phyloP scores from a whole-genome alignment of 768 basidiomycete genomes.

The Inosperma sp. region DNA sequence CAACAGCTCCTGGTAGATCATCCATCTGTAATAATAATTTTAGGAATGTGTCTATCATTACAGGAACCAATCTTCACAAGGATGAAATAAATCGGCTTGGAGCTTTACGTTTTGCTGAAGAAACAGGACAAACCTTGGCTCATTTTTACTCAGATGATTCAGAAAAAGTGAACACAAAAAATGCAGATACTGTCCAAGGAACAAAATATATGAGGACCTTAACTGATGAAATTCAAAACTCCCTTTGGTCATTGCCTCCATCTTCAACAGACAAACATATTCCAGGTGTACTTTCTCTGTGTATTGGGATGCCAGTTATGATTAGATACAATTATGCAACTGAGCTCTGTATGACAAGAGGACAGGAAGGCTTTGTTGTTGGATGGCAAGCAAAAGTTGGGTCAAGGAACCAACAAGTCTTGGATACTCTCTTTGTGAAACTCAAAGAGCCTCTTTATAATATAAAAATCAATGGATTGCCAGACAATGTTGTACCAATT shows the following conservation, averaged over 20 bases:
- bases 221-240: not conserved
- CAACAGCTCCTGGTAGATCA: slow-evolving; percentile 6
- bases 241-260: slow-evolving; percentile 9
- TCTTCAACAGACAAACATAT: slow-evolving; percentile 14
- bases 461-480: slow-evolving; percentile 25
- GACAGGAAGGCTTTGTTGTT: slow-evolving; percentile 29
- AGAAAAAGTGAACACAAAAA: not conserved
- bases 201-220: not conserved
- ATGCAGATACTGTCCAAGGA: not conserved
- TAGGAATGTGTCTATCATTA: slow-evolving; percentile 32
- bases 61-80: no score
- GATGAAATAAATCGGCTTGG: slow-evolving; percentile 29
- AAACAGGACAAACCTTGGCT: slow-evolving; percentile 21
- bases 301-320: slow-evolving; percentile 32
- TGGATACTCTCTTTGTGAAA: slow-evolving; percentile 31
- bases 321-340: no score
- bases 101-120: slow-evolving; percentile 26
- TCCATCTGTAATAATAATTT: slow-evolving; percentile 13
- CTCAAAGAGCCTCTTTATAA: slow-evolving; percentile 20
- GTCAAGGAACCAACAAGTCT: no score
- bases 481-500: slow-evolving; percentile 30
- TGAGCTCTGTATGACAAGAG: no score
- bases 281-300: slow-evolving; percentile 27
- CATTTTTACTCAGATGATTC: slow-evolving; percentile 29
- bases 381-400: slow-evolving; percentile 25